Conservation (phyloP, 1,284 basidiomycete genomes). For the Farysia itapuensis region DNA sequence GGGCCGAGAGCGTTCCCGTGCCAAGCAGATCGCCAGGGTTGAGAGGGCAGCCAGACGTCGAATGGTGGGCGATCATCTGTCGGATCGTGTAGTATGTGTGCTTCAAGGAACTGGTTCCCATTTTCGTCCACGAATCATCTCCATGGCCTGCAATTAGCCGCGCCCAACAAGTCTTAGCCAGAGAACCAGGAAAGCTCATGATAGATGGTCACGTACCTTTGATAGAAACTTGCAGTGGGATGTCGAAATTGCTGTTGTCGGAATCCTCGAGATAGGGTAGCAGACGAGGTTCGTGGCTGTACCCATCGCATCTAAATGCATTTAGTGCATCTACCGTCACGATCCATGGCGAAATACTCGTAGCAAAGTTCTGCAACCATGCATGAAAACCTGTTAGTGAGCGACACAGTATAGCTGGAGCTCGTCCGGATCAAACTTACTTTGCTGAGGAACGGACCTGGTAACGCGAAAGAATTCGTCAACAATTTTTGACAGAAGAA, state of each 20-base stretch:
- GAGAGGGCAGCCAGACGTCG: constrained; percentile 25
- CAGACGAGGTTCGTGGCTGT: constrained; percentile 17
- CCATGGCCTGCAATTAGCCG: too few species aligned
- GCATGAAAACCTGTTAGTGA: background rate
- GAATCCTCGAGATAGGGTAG: constrained; percentile 20
- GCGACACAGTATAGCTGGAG: too few species aligned
- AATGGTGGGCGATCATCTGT: constrained; percentile 38
- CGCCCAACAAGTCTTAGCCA: too few species aligned
- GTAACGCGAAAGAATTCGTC: background rate
- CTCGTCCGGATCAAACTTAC: too few species aligned
- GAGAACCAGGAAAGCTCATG: too few species aligned
- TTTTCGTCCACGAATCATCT: too few species aligned
- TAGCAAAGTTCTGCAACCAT: constrained; percentile 35
- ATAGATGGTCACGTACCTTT: background rate
- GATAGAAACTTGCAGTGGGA: background rate
- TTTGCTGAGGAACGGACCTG: constrained; percentile 25
- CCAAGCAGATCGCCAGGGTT: constrained; percentile 17
- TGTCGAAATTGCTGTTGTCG: constrained; percentile 21
- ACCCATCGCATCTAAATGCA: constrained; percentile 9
- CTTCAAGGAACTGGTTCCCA: too few species aligned
- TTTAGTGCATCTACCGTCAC: constrained; percentile 23
- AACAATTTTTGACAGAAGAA: background rate
- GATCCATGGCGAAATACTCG: constrained; percentile 39
- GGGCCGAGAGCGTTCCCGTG: constrained; percentile 27
- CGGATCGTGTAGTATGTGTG: constrained; percentile 32